Evolutionary conservation across 208 protist species (phyloP), one percentile per base, ranked within the genome.

Genomic region (Herpetomonas muscarum): DNA sequence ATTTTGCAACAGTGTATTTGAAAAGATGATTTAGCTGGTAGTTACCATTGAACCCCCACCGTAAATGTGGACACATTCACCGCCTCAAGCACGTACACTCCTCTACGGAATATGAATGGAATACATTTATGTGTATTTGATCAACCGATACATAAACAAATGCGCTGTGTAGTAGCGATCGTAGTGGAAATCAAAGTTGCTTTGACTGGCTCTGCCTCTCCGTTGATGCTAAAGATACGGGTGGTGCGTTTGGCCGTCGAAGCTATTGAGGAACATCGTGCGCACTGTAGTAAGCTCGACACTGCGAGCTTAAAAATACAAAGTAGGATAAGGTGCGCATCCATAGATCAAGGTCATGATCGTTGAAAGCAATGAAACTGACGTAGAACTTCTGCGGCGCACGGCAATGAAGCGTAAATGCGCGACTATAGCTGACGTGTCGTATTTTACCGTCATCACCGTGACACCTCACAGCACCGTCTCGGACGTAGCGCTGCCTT

Each of bases 311-410:
- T 10, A 69, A 55, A n/a, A 64, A 22, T 25, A 67, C 66, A 58
- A 85, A 85, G 56, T 85, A 85, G 37, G 76, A 63, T 3, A 80
- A 46, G 7, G 67, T 69, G 12, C 52, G 31, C 17, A 49, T 64
- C 74, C 77, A 85, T 29, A 58, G 55, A 19, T 71, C 26, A 12
- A 78, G 67, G 30, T 77, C 65, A 19, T 72, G 50, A 7, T 85
- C 64, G 4, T 45, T 70, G 13, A 65, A 59, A 0, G 73, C 64
- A 28, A 85, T 70, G 48, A 85, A 85, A 13, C 56, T 80, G 0
- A 80, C 74, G 37, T 85, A 85, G 30, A 85, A 80, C 30, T 67
- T 48, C 52, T 77, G 67, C 1, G 77, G 73, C 7, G 71, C 58
- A 6, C 56, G 55, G 49, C 74, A 85, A 53, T 85, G 77, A 2